Percentiles rank a stretch among this genome's conserved stretches.
phyloP scores from a whole-genome alignment of 495 filamentous ascomycete genomes.

The Daldinia bambusicola region DNA sequence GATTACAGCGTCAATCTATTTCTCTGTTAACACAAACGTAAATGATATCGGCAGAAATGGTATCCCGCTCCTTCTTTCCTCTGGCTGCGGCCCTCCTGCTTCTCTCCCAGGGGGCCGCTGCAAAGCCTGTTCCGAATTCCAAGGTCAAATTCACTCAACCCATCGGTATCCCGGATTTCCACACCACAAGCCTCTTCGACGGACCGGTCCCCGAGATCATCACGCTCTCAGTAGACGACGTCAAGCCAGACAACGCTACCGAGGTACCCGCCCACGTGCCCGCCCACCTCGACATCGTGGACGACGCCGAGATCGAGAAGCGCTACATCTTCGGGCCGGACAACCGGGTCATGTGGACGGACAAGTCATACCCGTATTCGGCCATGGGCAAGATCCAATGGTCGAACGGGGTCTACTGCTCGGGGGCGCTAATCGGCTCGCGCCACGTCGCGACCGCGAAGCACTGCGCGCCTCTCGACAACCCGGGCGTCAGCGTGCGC shows the following conservation, averaged over 20 bases:
- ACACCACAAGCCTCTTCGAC: not conserved
- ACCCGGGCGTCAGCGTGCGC: slow-evolving; percentile 19
- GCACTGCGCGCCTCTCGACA: slow-evolving; percentile 23
- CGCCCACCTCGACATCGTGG: not conserved
- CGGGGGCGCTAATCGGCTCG: slow-evolving; percentile 22
- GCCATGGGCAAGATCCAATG: slow-evolving; percentile 19
- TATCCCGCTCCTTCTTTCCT: not conserved
- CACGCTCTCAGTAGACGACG: not conserved
- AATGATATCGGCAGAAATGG: not conserved
- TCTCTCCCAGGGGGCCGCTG: not conserved
- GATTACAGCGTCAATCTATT: not conserved
- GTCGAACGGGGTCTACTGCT: slow-evolving; percentile 20
- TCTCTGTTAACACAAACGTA: not conserved
- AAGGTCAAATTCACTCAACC: not conserved
- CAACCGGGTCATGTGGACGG: slow-evolving; percentile 22
- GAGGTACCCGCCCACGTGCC: not conserved
- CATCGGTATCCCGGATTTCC: not conserved
- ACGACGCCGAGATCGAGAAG: not conserved
- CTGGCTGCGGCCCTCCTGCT: not conserved
- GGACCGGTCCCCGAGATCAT: not conserved
- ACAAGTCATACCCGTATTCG: slow-evolving; percentile 10
- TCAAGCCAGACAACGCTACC: not conserved
- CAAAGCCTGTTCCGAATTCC: not conserved
- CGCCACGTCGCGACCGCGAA: slow-evolving; percentile 25
- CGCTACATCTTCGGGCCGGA: slow-evolving; percentile 14